Base-by-base conservation (phyloP, 192 early-diverging fungal genomes). In the Gonapodya sp. region DNA sequence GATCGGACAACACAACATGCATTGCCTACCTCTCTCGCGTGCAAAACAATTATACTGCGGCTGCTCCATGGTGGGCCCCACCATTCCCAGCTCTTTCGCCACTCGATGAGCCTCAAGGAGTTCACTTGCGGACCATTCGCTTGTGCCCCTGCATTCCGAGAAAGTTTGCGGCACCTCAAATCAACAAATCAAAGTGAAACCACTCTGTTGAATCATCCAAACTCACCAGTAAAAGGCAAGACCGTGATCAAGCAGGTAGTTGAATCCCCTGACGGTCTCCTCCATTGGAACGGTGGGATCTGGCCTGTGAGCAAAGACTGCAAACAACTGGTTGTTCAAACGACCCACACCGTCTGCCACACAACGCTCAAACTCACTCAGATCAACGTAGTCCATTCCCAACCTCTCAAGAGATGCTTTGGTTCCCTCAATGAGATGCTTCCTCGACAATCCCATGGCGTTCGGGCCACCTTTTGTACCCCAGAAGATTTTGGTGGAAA, bases 31-130 rank as follows among this genome's bases (percentile, higher is more conserved):
- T 31, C 92, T 88, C 73, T 95, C 94, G 16, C 95, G 91, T 79
- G 93, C 88, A 79, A 95, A 88, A 91, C 95, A 92, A 84, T 95
- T 95, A 86, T 96, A 96, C 82, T 96, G 94, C 35, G 92, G 90
- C 84, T 94, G 91, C 83, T 93, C 88, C 85, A 88, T 87, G 35
- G 94, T 82, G 1, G 93, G 94, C 36, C 86, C 89, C 79, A 92
- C 92, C 73, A 95, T 85, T 36, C 88, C 87, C 30, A 96, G 81
- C 35, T 85, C 81, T 16, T 91, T 86, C 2, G 95, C 95, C 8
- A 95, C 85, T 73, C 86, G 83, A 74, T 91, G 87, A 16, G 95
- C 95, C 81, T 96, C 93, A 0, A 85, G 86, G 79, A 95, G 89
- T 81, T 94, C 90, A 82, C 93, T 88, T 1, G 93, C 88, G 36